Base-by-base conservation (phyloP, 192 early-diverging fungal genomes). In the Helicostylum pulchrum region DNA sequence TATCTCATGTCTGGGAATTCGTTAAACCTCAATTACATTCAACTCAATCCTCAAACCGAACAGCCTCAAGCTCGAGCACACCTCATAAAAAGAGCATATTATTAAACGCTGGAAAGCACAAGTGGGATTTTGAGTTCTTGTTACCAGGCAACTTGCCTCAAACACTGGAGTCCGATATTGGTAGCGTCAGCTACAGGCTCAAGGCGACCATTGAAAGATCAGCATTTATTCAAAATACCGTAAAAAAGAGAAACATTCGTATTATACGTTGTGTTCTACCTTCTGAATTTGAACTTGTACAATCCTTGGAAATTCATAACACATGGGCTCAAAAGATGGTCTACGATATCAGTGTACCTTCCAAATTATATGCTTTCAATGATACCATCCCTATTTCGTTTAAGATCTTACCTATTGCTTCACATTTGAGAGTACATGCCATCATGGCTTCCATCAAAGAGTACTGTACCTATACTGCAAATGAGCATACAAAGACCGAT, bases 101-200 rank as follows among this genome's bases (percentile, higher is more conserved):
- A 26, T 65, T 82, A 49, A 50, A 65, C 2, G 61, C 74, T 3
- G 65, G 67, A 26, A 68, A 55, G 43, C 63, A 80, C 48, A 66
- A 47, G 21, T 85, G 70, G 70, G 65, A 68, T 26, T 88, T 88
- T 56, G 84, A 86, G 47, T 26, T 86, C 26, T 61, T 75, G 7
- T n/a, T 88, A 2, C 72, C 77, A 4, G 86, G 86, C 5, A 62
- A 81, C 31, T 66, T 85, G 47, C 86, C 86, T 5, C 84, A 88
- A 61, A 79, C 86, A 0, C 70, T 79, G 10, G 67, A 77, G 15
- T 76, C 75, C 4, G 61, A 53, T 30, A 68, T 79, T 11, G 44
- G 76, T 57, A 77, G 78, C n/a, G 68, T 66, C 19, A 68, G 84
- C 11, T 88, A 88, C 57, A 54, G 50, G 9, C 57, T 88, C 56